Base-by-base conservation (phyloP, 345 rosid genomes). In the Mallotus nudiflorus region DNA sequence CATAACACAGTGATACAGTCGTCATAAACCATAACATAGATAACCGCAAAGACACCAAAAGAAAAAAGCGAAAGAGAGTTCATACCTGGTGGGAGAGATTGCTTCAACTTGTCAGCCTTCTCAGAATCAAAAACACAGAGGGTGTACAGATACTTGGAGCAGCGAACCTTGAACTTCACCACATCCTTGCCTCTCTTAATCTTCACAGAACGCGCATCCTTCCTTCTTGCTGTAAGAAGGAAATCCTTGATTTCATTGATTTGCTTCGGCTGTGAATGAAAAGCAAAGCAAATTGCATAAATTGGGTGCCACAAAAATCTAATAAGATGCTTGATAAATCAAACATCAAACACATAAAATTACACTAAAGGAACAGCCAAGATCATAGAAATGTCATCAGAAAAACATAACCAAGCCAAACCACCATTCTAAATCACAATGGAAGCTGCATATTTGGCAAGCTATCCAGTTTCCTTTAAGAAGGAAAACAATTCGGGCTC, bases 91-190 rank as follows among this genome's bases (percentile, higher is more conserved):
- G 97, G 96, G 77, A 89, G 96, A 75, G 96, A 91, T 65, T 94
- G 98, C 84, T 89, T 94, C 85, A 89, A 85, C 87, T 94, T 94
- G 71, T 89, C 90, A 1, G 98, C 98, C 86, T 94, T 89, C 85
- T 89, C 95, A 9, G 83, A 69, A 78, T 91, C 97, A 11, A 84
- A 87, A 61, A 91, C 96, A 12, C 96, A 93, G 9, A 91, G 93
- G 0, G 95, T 91, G 90, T 94, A 89, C 66, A 94, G 91, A 78
- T 89, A 91, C 80, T 82, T 89, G 61, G 98, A 94, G 80, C 96
- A 94, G 55, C 98, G 86, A 46, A 91, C 96, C 95, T 94, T 94
- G 85, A 94, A 94, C 89, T 94, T 94, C 42, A 89, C 91, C n/a
- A 83, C 85, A 62, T 88, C 90, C 62, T 62, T 87, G 87, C 93